phyloP scores from a whole-genome alignment of 2,329 filamentous ascomycete species.

The Colletotrichum neosansevieriae region DNA sequence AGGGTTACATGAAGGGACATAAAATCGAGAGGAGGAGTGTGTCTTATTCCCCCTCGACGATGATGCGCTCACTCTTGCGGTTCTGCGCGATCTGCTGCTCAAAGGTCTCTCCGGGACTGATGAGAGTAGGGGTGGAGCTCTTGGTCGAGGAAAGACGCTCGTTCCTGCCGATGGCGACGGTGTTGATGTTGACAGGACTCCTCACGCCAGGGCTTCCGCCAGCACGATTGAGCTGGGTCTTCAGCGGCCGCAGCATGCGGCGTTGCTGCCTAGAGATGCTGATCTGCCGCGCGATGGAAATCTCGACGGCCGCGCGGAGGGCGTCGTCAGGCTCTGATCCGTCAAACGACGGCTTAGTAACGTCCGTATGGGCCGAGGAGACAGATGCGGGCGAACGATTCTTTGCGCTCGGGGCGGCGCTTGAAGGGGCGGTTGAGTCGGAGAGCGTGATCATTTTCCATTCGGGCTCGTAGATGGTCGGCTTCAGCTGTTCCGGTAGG shows the following conservation, averaged over 20 bases:
- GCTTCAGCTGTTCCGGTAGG: slow-evolving; percentile 49
- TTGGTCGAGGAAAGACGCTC: slow-evolving; percentile 53
- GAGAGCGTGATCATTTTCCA: slow-evolving; percentile 62
- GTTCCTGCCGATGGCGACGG: slow-evolving; percentile 41
- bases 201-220: slow-evolving; percentile 30
- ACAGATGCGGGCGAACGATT: slow-evolving; percentile 49
- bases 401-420: slow-evolving; percentile 45
- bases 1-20: neutral
- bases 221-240: slow-evolving; percentile 47
- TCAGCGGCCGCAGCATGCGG: slow-evolving; percentile 68
- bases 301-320: slow-evolving; percentile 69
- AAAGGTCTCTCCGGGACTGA: slow-evolving; percentile 52
- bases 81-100: slow-evolving; percentile 52
- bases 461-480: slow-evolving; percentile 55
- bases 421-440: slow-evolving; percentile 41
- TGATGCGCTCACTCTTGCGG: slow-evolving; percentile 65
- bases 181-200: slow-evolving; percentile 33
- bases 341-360: slow-evolving; percentile 52
- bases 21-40: slow-evolving; percentile 42
- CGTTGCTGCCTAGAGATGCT: slow-evolving; percentile 73
- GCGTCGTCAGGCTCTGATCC: slow-evolving; percentile 53
- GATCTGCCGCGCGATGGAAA: slow-evolving; percentile 77
- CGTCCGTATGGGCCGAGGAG: slow-evolving; percentile 50
- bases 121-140: slow-evolving; percentile 59
- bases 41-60: slow-evolving; percentile 58